These are phyloP conservation scores for Thamnidium elegans DNA, from an alignment of 192 early-diverging fungal genomes.

Conservation along the genomic window DNA sequence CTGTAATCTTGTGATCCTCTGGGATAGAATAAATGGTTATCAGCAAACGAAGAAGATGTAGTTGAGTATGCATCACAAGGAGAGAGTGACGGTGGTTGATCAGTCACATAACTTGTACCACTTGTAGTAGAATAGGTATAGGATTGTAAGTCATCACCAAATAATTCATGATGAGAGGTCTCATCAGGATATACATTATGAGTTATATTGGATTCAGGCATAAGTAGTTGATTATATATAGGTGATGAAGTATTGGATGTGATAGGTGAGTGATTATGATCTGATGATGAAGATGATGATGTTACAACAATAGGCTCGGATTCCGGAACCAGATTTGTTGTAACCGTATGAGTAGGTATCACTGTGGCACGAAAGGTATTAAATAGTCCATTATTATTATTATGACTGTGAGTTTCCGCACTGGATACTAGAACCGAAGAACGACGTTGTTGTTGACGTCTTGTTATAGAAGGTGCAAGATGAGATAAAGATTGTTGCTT, in stretches of 20 bases:
- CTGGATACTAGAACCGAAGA: background rate
- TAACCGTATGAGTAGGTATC: background rate
- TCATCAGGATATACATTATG: constrained; percentile 13
- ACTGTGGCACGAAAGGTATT: background rate
- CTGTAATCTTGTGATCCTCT: constrained; percentile 10
- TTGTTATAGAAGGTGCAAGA: background rate
- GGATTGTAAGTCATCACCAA: constrained; percentile 2
- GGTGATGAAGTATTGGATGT: background rate
- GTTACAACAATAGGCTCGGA: background rate
- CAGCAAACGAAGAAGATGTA: constrained; percentile 5
- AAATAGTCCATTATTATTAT: background rate
- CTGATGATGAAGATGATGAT: constrained; percentile 1
- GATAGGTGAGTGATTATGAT: background rate
- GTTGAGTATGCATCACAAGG: constrained; percentile 18
- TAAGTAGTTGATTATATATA: constrained; percentile 1
- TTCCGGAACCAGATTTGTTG: background rate
- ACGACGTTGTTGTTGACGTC: background rate
- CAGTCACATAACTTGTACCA: constrained; percentile 1
- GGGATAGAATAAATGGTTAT: background rate
- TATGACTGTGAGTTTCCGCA: background rate
- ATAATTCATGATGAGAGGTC: background rate
- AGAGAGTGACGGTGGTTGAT: constrained; percentile 10
- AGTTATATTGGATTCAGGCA: background rate
- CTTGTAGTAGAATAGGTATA: background rate
- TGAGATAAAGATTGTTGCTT: constrained; percentile 8